These are phyloP conservation scores for Saksenaea oblongispora DNA, from an alignment of 371 early-diverging fungal species.

Conservation along the genomic window DNA sequence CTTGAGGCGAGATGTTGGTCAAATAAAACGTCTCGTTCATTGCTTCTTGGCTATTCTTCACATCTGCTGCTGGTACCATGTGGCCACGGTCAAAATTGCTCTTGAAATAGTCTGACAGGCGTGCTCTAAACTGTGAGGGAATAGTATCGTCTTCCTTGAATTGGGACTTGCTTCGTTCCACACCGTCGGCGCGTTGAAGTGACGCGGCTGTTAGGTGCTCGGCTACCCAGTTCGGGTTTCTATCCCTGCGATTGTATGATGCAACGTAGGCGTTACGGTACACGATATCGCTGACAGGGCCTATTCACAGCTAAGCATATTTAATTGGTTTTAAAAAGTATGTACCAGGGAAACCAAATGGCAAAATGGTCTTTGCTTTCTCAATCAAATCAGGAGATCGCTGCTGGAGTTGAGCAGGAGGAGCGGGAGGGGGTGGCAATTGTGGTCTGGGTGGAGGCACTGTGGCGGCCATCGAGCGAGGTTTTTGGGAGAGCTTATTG, in stretches of 20 bases:
- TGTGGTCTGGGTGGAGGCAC: conserved; percentile 10
- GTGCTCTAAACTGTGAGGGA: conserved; percentile 70
- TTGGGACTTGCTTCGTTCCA: conserved; percentile 63
- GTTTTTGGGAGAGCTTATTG: conserved; percentile 41
- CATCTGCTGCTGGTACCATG: conserved; percentile 85
- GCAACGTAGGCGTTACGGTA: conserved; percentile 61
- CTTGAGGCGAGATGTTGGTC: conserved; percentile 84
- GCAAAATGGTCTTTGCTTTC: conserved; percentile 46
- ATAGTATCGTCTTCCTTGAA: conserved; percentile 71
- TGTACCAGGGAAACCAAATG: conserved; percentile 51
- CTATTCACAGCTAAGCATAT: conserved; percentile 17
- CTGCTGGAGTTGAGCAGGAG: neutral
- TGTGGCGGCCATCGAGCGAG: conserved; percentile 14
- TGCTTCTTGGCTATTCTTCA: conserved; percentile 65
- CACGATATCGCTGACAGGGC: conserved; percentile 63
- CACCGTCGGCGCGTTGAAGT: conserved; percentile 55
- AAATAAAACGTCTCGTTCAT: conserved; percentile 82
- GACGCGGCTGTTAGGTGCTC: conserved; percentile 77
- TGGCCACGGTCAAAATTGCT: conserved; percentile 85
- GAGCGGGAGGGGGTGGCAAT: conserved; percentile 7
- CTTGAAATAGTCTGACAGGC: conserved; percentile 67
- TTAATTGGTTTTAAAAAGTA: neutral
- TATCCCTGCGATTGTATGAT: conserved; percentile 74
- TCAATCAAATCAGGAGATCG: conserved; percentile 28
- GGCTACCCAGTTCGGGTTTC: conserved; percentile 87